Evolutionary conservation across 805 yeast species (phyloP).

Genomic region (Spathaspora hagerdaliae): DNA sequence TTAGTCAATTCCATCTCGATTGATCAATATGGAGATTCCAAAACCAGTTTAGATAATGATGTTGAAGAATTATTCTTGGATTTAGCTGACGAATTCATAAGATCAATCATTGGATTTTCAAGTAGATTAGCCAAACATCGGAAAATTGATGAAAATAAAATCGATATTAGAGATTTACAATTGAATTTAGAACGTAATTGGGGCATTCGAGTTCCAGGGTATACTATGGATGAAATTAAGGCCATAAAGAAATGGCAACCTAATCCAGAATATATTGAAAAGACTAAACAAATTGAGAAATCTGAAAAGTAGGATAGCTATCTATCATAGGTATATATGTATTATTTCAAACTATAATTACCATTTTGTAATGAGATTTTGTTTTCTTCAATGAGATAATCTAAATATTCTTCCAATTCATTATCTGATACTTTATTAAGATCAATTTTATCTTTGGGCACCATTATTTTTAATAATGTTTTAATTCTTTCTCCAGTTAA

Average conservation of each 20-base stretch:
- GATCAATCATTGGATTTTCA: constrained; percentile 86
- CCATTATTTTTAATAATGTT: constrained; percentile 50
- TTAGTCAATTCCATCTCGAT: constrained; percentile 76
- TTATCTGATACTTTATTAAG: constrained; percentile 33
- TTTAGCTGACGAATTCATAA: constrained; percentile 92
- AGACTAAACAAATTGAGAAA: constrained; percentile 27
- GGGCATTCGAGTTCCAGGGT: constrained; percentile 94
- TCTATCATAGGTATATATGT: not conserved
- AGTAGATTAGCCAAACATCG: constrained; percentile 94
- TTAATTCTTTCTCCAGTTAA: constrained; percentile 48
- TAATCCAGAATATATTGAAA: constrained; percentile 56
- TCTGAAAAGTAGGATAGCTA: constrained; percentile 1
- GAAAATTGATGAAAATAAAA: constrained; percentile 52
- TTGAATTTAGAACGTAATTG: constrained; percentile 88
- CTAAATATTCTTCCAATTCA: constrained; percentile 41
- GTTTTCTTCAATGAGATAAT: constrained; percentile 41
- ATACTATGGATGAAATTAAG: constrained; percentile 84
- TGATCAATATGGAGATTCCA: constrained; percentile 81
- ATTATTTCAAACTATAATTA: constrained; percentile 23
- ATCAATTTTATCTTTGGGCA: constrained; percentile 44
- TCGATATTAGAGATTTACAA: constrained; percentile 88
- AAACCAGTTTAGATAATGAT: constrained; percentile 88
- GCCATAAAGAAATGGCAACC: constrained; percentile 71
- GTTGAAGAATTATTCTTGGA: constrained; percentile 89
- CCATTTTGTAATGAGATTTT: constrained; percentile 31